Conservation (phyloP, 345 rosid genomes). For the Gossypium mustelinum region DNA sequence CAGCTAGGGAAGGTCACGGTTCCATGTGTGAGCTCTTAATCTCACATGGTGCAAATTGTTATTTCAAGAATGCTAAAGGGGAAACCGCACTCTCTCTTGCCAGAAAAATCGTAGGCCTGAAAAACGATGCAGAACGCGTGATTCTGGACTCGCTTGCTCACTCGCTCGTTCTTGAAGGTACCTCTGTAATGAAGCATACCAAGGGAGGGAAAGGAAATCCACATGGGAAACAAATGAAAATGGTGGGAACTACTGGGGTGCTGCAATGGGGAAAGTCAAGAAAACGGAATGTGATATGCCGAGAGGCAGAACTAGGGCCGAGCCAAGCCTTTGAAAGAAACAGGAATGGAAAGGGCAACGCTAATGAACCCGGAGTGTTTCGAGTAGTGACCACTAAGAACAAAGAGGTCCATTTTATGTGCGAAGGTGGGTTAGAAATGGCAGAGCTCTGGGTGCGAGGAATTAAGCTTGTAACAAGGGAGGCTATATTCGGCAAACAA, state of each 20-base stretch:
- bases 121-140: constrained; percentile 44
- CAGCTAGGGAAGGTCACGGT: constrained; percentile 75
- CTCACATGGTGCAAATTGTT: constrained; percentile 56
- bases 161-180: constrained; percentile 52
- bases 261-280: constrained; percentile 80
- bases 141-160: constrained; percentile 71
- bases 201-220: constrained; percentile 74
- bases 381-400: constrained; percentile 61
- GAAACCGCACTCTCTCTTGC: constrained; percentile 67
- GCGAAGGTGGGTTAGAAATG: constrained; percentile 62
- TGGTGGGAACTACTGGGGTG: constrained; percentile 52
- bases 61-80: constrained; percentile 52
- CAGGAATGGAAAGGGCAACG: constrained; percentile 38
- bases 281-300: constrained; percentile 61
- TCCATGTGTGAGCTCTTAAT: constrained; percentile 62
- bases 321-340: constrained; percentile 51
- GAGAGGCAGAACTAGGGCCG: constrained; percentile 56
- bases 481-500: constrained; percentile 36
- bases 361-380: constrained; percentile 51
- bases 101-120: constrained; percentile 20
- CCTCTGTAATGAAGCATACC: constrained; percentile 62
- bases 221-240: constrained; percentile 56
- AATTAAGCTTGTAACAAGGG: constrained; percentile 70
- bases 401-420: constrained; percentile 78
- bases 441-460: constrained; percentile 98